Percentiles rank a stretch among this genome's conserved stretches.
These are phyloP conservation scores for Heracleum sosnowskyi DNA, from an alignment of 129 eudicot species.

Conservation along the genomic window DNA sequence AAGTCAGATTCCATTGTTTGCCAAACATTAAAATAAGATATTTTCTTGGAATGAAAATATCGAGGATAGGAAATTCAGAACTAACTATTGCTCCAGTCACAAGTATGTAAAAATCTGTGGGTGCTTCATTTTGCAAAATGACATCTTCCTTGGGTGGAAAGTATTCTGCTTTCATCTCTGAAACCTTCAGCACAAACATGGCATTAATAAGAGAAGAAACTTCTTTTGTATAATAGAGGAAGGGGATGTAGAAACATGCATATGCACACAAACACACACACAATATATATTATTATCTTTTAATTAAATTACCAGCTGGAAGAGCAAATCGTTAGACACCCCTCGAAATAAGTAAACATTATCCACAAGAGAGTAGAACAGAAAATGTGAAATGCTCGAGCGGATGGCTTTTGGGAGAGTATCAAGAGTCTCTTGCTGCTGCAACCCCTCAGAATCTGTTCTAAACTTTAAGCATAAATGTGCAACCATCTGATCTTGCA, in stretches of 20 bases:
- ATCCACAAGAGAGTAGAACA: conserved; percentile 67
- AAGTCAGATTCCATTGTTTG: conserved; percentile 6
- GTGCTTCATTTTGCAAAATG: conserved; percentile 97
- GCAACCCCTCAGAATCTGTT: conserved; percentile 86
- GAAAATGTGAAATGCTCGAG: conserved; percentile 83
- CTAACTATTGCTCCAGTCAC: conserved; percentile 87
- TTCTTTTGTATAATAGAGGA: neutral
- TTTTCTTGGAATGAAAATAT: neutral
- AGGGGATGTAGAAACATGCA: neutral
- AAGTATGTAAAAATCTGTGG: conserved; percentile 84
- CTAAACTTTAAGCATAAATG: conserved; percentile 82
- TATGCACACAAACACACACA: neutral
- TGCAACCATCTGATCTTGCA: conserved; percentile 98
- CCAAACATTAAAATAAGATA: neutral
- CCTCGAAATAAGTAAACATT: conserved; percentile 76
- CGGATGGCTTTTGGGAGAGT: conserved; percentile 94
- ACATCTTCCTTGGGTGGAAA: conserved; percentile 95
- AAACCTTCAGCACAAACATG: conserved; percentile 42
- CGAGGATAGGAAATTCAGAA: neutral
- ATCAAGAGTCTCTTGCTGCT: conserved; percentile 92
- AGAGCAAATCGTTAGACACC: conserved; percentile 84
- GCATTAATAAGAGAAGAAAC: neutral
- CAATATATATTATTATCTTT: conserved; percentile 10
- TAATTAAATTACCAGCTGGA: conserved; percentile 65
- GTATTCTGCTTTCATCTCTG: conserved; percentile 98